phyloP scores from a whole-genome alignment of 1,284 basidiomycete species.

The Naganishia liquefaciens region DNA sequence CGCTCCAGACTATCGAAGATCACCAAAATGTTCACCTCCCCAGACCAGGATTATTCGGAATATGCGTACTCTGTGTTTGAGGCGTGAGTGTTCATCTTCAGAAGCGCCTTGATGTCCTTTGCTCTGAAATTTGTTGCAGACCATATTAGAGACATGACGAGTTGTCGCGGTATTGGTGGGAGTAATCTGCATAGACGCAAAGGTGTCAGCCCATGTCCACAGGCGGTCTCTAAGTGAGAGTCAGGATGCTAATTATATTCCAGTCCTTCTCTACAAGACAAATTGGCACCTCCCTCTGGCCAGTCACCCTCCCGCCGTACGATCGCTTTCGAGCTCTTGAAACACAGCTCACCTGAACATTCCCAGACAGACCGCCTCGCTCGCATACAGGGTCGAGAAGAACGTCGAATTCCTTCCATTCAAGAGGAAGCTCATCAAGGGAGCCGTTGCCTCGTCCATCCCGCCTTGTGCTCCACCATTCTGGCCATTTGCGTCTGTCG shows the following conservation, averaged over 20 bases:
- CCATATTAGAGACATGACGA: slow-evolving; percentile 91
- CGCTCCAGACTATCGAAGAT: neutral
- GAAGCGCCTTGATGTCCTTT: slow-evolving; percentile 78
- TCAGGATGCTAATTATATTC: too few species aligned
- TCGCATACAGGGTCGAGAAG: slow-evolving; percentile 78
- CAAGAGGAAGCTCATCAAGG: slow-evolving; percentile 70
- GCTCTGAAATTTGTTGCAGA: slow-evolving; percentile 72
- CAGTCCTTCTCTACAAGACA: too few species aligned
- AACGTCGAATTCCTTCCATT: slow-evolving; percentile 75
- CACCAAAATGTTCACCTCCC: too few species aligned
- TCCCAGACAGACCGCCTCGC: slow-evolving; percentile 88
- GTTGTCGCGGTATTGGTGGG: slow-evolving; percentile 80
- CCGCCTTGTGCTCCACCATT: slow-evolving; percentile 4
- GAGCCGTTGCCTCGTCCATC: slow-evolving; percentile 41
- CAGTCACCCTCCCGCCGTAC: too few species aligned
- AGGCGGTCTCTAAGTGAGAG: too few species aligned
- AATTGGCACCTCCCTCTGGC: too few species aligned
- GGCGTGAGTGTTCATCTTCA: slow-evolving; percentile 59
- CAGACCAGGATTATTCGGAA: neutral
- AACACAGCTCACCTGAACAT: slow-evolving; percentile 73
- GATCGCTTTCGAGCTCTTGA: too few species aligned
- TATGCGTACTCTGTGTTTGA: slow-evolving; percentile 39
- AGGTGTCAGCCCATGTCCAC: neutral
- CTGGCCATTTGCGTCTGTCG: slow-evolving; percentile 4
- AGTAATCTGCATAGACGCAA: slow-evolving; percentile 64